phyloP scores from a whole-genome alignment of 495 filamentous ascomycete genomes.

The Penicillium turbatum region DNA sequence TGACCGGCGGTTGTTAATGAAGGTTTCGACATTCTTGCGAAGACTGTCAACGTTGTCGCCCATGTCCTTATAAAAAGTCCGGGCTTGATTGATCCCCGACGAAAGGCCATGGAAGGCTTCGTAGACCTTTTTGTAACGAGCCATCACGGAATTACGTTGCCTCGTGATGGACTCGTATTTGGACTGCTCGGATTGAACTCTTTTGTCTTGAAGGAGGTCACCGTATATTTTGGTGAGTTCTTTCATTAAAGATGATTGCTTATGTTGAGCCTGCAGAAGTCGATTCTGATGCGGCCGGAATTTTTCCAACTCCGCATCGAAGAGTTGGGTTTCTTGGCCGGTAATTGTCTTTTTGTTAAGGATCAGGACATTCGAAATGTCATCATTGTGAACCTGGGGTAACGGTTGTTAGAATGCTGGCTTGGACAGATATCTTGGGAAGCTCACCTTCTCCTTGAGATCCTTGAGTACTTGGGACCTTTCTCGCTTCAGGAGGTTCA shows the following conservation, averaged over 20 bases:
- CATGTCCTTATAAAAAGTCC: conserved; percentile 94
- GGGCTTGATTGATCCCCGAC: conserved; percentile 77
- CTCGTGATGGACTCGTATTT: conserved; percentile 87
- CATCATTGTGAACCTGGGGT: conserved; percentile 81
- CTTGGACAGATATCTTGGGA: not conserved
- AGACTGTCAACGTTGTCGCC: conserved; percentile 88
- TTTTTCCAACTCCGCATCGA: conserved; percentile 92
- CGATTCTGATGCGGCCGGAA: conserved; percentile 91
- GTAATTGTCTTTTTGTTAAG: conserved; percentile 93
- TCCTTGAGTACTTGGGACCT: conserved; percentile 89
- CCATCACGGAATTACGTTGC: conserved; percentile 74
- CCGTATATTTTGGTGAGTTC: conserved; percentile 87
- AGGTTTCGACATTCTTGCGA: conserved; percentile 94
- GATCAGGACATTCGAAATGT: conserved; percentile 94
- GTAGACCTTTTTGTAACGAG: conserved; percentile 85
- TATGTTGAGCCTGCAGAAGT: conserved; percentile 86
- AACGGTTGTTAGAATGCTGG: conserved; percentile 1
- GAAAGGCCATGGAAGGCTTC: conserved; percentile 91
- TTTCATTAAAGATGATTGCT: conserved; percentile 90
- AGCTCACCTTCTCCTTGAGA: conserved; percentile 85
- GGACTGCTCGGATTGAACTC: conserved; percentile 87
- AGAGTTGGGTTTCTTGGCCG: conserved; percentile 78
- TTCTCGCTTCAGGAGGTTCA: conserved; percentile 89
- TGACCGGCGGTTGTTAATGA: conserved; percentile 88
- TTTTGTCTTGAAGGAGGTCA: conserved; percentile 85